Conservation (phyloP, 345 rosid species). For the Fremontodendron californicum region DNA sequence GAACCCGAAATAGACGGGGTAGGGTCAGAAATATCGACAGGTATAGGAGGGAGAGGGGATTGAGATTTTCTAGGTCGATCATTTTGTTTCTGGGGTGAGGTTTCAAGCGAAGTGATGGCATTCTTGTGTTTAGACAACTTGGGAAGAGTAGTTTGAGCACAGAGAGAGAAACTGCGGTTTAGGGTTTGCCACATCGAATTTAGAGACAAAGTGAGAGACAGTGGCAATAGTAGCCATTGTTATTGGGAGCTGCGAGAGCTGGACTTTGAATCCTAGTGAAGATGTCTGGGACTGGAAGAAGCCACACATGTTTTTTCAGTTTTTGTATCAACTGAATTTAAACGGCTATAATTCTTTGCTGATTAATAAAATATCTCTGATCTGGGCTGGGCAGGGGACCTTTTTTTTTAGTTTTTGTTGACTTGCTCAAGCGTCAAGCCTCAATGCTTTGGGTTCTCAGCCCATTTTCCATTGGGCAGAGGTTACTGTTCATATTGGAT, state of each 20-base stretch:
- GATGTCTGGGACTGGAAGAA: neutral
- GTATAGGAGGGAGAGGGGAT: conserved; percentile 14
- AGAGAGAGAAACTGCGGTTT: conserved; percentile 22
- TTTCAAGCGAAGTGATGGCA: conserved; percentile 20
- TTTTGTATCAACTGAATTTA: neutral
- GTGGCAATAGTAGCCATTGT: conserved; percentile 27
- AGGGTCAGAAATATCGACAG: conserved; percentile 16
- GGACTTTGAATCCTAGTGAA: neutral
- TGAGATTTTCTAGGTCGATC: conserved; percentile 1
- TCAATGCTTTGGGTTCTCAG: neutral
- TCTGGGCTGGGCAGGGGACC: too few species aligned
- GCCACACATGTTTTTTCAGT: neutral
- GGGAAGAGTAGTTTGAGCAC: conserved; percentile 16
- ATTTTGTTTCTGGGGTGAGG: conserved; percentile 20
- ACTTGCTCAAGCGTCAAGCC: neutral
- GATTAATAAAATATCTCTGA: neutral
- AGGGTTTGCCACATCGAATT: conserved; percentile 15
- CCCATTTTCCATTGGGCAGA: neutral
- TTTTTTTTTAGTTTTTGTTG: too few species aligned
- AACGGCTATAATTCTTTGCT: neutral
- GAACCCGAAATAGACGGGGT: conserved; percentile 18
- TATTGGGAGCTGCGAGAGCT: conserved; percentile 10
- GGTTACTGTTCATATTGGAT: neutral
- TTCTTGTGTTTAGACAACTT: conserved; percentile 36
- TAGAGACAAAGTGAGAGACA: conserved; percentile 31